Percentiles rank a stretch among this genome's conserved stretches.
phyloP scores from a whole-genome alignment of 768 basidiomycete genomes.

The Russula abietina region DNA sequence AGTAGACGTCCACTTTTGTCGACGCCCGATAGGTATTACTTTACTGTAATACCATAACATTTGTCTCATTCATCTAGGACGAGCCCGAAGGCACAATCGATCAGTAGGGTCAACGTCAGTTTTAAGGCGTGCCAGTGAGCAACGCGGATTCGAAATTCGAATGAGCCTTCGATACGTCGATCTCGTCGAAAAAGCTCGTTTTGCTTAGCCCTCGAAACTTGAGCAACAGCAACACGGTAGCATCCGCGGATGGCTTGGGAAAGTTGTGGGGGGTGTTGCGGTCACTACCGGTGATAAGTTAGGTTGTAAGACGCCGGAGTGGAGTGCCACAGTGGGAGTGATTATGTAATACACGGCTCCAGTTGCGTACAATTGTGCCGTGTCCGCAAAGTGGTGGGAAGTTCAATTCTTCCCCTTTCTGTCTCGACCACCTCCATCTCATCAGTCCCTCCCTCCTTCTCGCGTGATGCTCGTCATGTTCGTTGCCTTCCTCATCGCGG shows the following conservation, averaged over 20 bases:
- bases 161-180: neutral
- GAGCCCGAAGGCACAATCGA: neutral
- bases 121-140: neutral
- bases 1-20: neutral
- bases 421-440: neutral
- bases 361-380: neutral
- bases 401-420: neutral
- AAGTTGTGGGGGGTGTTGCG: too few species aligned
- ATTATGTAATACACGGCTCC: neutral
- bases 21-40: neutral
- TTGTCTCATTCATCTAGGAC: neutral
- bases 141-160: neutral
- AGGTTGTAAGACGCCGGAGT: neutral
- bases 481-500: constrained; percentile 36
- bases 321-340: neutral
- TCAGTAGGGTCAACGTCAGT: neutral
- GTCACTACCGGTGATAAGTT: too few species aligned
- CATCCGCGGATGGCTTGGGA: neutral
- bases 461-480: constrained; percentile 39
- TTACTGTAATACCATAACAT: neutral
- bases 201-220: neutral
- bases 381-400: neutral
- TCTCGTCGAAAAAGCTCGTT: neutral
- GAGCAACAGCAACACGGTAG: neutral
- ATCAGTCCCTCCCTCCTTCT: neutral